phyloP scores from a whole-genome alignment of 2,329 filamentous ascomycete genomes.

The Xylariales sp. region DNA sequence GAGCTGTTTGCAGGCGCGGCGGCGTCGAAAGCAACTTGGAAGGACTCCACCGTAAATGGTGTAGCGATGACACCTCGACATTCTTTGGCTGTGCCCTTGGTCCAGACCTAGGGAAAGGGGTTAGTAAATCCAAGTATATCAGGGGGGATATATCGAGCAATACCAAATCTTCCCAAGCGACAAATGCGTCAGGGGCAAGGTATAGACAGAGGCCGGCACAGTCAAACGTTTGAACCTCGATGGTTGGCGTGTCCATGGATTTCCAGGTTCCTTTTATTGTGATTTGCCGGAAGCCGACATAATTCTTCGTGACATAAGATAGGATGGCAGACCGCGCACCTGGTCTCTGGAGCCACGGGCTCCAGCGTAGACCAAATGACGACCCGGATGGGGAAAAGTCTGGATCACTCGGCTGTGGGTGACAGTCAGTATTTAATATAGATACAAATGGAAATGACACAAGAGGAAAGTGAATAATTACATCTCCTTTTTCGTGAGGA shows the following conservation, averaged over 20 bases:
- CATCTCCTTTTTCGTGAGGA: conserved; percentile 32
- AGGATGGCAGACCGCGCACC: conserved; percentile 37
- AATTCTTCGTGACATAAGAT: conserved; percentile 45
- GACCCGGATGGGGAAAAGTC: conserved; percentile 45
- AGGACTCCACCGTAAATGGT: conserved; percentile 43
- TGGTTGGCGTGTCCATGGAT: conserved; percentile 26
- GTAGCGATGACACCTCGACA: conserved; percentile 52
- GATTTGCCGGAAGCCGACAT: conserved; percentile 51
- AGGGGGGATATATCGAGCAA: too few species aligned
- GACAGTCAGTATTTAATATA: not conserved
- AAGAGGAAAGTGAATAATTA: conserved; percentile 20
- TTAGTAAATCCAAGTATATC: too few species aligned
- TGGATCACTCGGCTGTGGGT: conserved; percentile 33
- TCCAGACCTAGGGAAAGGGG: conserved; percentile 40
- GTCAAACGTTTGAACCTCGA: conserved; percentile 37
- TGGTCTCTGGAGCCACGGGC: conserved; percentile 41
- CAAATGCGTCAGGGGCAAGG: conserved; percentile 47
- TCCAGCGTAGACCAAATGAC: conserved; percentile 49
- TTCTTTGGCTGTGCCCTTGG: conserved; percentile 27
- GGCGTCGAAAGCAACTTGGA: conserved; percentile 40
- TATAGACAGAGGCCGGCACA: conserved; percentile 43
- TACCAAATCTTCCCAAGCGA: conserved; percentile 52
- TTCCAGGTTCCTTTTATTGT: conserved; percentile 33
- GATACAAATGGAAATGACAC: not conserved
- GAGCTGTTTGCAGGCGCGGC: conserved; percentile 14